phyloP scores from a whole-genome alignment of 768 basidiomycete genomes.

The Harrya chromipes region DNA sequence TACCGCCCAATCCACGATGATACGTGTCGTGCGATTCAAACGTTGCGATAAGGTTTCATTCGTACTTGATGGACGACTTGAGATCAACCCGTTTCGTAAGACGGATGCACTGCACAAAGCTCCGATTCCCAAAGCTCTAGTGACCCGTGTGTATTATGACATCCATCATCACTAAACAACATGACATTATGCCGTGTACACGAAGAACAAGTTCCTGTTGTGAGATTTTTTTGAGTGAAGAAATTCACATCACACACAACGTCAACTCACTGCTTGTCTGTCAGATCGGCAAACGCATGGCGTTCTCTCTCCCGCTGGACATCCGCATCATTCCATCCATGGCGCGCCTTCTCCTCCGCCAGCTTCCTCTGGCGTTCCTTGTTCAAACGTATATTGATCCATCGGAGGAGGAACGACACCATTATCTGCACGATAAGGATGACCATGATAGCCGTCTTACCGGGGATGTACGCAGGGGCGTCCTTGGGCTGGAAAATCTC shows the following conservation, averaged over 20 bases:
- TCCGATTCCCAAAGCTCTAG: slow-evolving; percentile 2
- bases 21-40: slow-evolving; percentile 1
- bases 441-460: slow-evolving; percentile 63
- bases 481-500: slow-evolving; percentile 62
- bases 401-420: slow-evolving; percentile 47
- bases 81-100: slow-evolving; percentile 3
- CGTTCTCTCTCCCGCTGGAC: slow-evolving; percentile 55
- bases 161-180: not conserved
- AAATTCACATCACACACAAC: not conserved
- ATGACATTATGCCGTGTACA: slow-evolving; percentile 47
- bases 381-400: slow-evolving; percentile 55
- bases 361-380: slow-evolving; percentile 41
- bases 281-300: slow-evolving; percentile 61
- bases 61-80: not conserved
- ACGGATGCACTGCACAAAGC: not conserved
- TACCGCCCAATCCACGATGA: slow-evolving; percentile 1
- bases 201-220: slow-evolving; percentile 57
- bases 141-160: slow-evolving; percentile 1
- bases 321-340: slow-evolving; percentile 59
- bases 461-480: slow-evolving; percentile 61
- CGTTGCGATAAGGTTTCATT: slow-evolving; percentile 16
- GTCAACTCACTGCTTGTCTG: slow-evolving; percentile 55
- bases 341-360: slow-evolving; percentile 40
- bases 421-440: slow-evolving; percentile 51
- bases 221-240: not conserved